Base-by-base conservation (phyloP, 164 flowering plant species). In the Cinnamomum chago region DNA sequence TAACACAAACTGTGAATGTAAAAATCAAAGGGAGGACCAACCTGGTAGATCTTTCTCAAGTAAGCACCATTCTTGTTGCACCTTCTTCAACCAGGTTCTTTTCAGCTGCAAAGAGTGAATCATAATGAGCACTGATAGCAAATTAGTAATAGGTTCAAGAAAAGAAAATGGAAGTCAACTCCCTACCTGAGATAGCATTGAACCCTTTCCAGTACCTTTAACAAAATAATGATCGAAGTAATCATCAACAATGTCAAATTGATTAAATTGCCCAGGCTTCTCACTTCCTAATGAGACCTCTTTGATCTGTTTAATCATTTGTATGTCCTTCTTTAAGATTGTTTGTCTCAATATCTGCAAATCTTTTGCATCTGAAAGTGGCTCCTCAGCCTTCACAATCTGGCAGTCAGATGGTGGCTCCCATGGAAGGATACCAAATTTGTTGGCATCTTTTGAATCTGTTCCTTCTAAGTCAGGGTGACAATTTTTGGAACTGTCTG, bases 31-130 rank as follows among this genome's bases (percentile, higher is more conserved):
- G 64, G 28, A 60, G 65, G 67, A 73, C 86, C 71, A 70, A 95
- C 99, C 96, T 60, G 99, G 98, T 78, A 93, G 90, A 80, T 85
- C 82, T 82, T 82, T 85, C 86, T 90, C 84, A 25, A 95, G 81
- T 81, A 89, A 90, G 87, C 84, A 87, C 99, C 99, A 95, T 76
- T 95, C 99, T 70, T 88, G 88, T 73, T 90, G 97, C 75, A 95
- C 91, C 82, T 89, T 95, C 88, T 87, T 93, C 80, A 90, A 65
- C 97, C 99, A 95, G 51, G 82, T 76, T 81, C 82, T 84, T 78
- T 83, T 90, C 22, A 82, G 83, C 97, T 95, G 70, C 47, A 69
- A 73, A 67, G 52, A 52, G 11, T 23, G 51, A 77, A 65, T 3
- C 18, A 50, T 20, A 58, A 18, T 23, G 12, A 64, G 33, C 28